A percentile compares a stretch with the other conserved stretches of the same genome.
Conservation (phyloP, 2,329 filamentous ascomycete genomes). For the Fusarium sp. region DNA sequence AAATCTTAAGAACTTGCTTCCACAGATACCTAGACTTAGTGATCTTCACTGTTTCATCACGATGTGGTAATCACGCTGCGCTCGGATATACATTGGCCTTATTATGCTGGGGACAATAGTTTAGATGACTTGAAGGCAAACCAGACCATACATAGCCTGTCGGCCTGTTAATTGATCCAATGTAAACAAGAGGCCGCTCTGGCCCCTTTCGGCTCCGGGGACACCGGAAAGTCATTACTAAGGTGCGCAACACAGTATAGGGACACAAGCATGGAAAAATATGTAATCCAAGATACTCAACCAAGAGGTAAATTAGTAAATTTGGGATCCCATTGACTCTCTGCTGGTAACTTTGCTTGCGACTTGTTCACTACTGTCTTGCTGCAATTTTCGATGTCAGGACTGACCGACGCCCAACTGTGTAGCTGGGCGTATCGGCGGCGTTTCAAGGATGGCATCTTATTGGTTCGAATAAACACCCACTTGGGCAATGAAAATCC, state of each 20-base stretch:
- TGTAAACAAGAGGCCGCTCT: constrained; percentile 10
- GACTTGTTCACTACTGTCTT: background rate
- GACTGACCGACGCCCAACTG: too few species aligned
- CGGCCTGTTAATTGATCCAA: background rate
- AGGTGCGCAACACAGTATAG: too few species aligned
- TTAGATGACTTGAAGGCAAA: constrained; percentile 6
- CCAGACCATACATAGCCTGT: background rate
- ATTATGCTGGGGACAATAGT: constrained; percentile 1
- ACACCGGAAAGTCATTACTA: constrained; percentile 5
- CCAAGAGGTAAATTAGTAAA: background rate
- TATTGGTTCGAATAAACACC: constrained; percentile 27
- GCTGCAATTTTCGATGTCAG: constrained; percentile 1
- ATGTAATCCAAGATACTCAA: background rate
- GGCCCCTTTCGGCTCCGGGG: constrained; percentile 7
- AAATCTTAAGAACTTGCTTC: background rate
- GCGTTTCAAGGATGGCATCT: constrained; percentile 17
- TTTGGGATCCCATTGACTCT: background rate
- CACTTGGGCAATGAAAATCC: constrained; percentile 15
- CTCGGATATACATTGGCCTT: background rate
- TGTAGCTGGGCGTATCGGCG: constrained; percentile 28
- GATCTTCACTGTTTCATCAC: constrained; percentile 12
- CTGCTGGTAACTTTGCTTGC: background rate
- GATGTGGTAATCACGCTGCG: background rate
- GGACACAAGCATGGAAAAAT: background rate
- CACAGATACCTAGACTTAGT: background rate